Base-by-base conservation (phyloP, 2,329 filamentous ascomycete genomes). In the Arthrinium phaeospermum region DNA sequence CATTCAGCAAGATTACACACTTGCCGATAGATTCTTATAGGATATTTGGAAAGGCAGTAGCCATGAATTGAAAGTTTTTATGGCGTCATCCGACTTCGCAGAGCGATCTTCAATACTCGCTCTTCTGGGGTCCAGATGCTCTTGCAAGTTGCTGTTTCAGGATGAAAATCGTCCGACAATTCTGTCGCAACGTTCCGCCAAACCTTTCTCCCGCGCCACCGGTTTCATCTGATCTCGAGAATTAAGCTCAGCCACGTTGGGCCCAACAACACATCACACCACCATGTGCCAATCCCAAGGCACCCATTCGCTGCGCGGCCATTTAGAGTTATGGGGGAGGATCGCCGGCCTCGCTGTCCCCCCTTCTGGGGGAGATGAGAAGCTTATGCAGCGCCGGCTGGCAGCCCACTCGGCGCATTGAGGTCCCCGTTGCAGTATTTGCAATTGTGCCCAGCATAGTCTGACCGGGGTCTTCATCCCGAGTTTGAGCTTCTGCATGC, bases 171-270 rank as follows among this genome's bases (percentile, higher is more conserved):
- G 57, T 64, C 57, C 41, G 57, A 64, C 57, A 41, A n/a, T 13
- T 64, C 13, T 41, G 57, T 64, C 57, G 57, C 57, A 64, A 64
- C 57, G n/a, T 2, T 64, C 34, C 30, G 57, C 57, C 57, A 64
- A 64, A 64, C 57, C 34, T 14, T 64, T 22, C 10, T 64, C 34
- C 57, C 57, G 34, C 57, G 57, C 57, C 57, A 41, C 57, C 22
- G 19, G 57, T 64, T 64, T 64, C 57, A 64, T 64, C 57, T 64
- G 57, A 64, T 64, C 57, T 64, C 57, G 19, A n/a, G 4, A 64
- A 64, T 41, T 41, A 64, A 41, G 57, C 57, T 64, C 57, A 64
- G 57, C 57, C 57, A 64, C 57, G 57, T 22, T 64, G 5, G 12
- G 8, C 6, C 57, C 57, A 41, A 41, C 34, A 22, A 13, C 57